These are phyloP conservation scores for Thermothielavioides terrestris DNA, from an alignment of 495 filamentous ascomycete genomes.

Conservation along the genomic window DNA sequence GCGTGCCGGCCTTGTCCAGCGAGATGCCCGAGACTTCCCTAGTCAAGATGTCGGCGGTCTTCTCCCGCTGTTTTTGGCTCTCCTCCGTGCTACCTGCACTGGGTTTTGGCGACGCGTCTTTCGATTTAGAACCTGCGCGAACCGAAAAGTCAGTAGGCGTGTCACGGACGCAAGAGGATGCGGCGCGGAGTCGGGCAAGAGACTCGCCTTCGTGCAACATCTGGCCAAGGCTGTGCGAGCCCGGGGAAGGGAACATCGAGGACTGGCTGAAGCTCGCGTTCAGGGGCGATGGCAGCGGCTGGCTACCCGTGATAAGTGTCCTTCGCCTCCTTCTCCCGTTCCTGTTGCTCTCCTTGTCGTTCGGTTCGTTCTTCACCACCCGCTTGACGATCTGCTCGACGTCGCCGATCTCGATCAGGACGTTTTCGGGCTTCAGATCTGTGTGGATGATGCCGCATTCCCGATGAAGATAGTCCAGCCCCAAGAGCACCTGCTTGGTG, in stretches of 20 bases:
- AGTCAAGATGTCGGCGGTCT: constrained; percentile 84
- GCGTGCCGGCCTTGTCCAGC: constrained; percentile 60
- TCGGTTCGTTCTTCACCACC: constrained; percentile 79
- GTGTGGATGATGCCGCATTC: constrained; percentile 99
- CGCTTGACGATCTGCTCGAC: constrained; percentile 94
- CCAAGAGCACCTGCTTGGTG: constrained; percentile 93
- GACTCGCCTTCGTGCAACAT: constrained; percentile 66
- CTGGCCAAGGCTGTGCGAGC: constrained; percentile 74
- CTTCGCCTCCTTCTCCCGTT: constrained; percentile 88
- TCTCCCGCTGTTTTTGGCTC: constrained; percentile 80
- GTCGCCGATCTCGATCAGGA: constrained; percentile 97
- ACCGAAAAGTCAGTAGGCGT: background rate
- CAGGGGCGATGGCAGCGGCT: constrained; percentile 89
- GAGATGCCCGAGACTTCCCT: constrained; percentile 93
- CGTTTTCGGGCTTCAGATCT: constrained; percentile 96
- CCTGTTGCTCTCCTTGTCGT: constrained; percentile 78
- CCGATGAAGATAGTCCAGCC: constrained; percentile 90
- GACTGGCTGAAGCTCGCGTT: constrained; percentile 79
- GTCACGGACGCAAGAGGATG: no score
- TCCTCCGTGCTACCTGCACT: constrained; percentile 52
- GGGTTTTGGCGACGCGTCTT: constrained; percentile 32
- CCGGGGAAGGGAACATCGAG: constrained; percentile 60
- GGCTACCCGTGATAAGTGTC: constrained; percentile 94
- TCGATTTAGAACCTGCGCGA: constrained; percentile 42
- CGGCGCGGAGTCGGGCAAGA: background rate